A percentile compares a stretch with the other conserved stretches of the same genome.
Evolutionary conservation across 2,329 filamentous ascomycete genomes (phyloP).

Genomic region (Calycina marina): DNA sequence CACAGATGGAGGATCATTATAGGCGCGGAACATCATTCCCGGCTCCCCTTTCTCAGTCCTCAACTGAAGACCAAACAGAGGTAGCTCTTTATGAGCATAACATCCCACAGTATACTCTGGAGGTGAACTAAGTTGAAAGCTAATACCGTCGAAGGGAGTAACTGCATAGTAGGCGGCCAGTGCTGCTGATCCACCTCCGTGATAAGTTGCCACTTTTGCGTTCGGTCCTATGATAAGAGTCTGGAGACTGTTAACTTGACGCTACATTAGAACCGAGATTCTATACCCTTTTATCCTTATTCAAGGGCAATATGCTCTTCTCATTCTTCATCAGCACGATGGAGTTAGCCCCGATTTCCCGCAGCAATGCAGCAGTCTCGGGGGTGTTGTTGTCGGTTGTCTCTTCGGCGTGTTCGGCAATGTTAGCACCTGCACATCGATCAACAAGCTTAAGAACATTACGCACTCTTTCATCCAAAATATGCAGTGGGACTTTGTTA

Average conservation of each 20-base stretch:
- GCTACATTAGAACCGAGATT: no score
- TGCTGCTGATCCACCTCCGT: conserved; percentile 52
- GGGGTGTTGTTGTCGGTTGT: conserved; percentile 16
- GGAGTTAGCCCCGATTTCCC: conserved; percentile 42
- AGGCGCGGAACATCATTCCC: conserved; percentile 35
- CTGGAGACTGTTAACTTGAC: no score
- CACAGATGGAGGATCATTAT: conserved; percentile 9
- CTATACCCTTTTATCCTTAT: conserved; percentile 40
- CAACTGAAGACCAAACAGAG: conserved; percentile 37
- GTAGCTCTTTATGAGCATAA: conserved; percentile 50
- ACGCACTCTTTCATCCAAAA: conserved; percentile 17
- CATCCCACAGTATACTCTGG: conserved; percentile 43
- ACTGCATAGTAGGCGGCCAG: conserved; percentile 50
- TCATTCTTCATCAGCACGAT: conserved; percentile 53
- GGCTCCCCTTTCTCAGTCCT: conserved; percentile 35
- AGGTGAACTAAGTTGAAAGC: conserved; percentile 30
- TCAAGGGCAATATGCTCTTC: conserved; percentile 37
- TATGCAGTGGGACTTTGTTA: conserved; percentile 13
- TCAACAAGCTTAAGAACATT: conserved; percentile 17
- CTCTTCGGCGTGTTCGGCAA: conserved; percentile 16
- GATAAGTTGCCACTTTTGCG: conserved; percentile 37
- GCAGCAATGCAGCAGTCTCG: conserved; percentile 30
- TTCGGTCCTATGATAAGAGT: conserved; percentile 43
- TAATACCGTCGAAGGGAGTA: conserved; percentile 59
- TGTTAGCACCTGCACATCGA: conserved; percentile 24